These are phyloP conservation scores for Babesia gibsoni DNA, from an alignment of 169 alveolate species.

Conservation along the genomic window DNA sequence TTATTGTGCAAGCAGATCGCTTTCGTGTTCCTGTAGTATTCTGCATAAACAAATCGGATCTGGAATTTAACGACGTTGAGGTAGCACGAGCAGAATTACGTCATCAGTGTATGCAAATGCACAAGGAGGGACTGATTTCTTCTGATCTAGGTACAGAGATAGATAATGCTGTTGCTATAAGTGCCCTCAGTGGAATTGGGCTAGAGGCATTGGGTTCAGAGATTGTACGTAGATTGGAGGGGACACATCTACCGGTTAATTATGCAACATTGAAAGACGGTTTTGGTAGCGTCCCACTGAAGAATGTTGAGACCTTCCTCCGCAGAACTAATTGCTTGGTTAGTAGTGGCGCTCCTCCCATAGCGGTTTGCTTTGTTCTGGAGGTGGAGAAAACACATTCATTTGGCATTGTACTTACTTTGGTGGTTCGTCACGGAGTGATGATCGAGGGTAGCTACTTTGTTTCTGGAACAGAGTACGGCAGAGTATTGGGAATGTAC, in stretches of 20 bases:
- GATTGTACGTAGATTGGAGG: constrained; percentile 19
- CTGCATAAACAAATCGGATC: constrained; percentile 74
- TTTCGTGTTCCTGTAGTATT: constrained; percentile 72
- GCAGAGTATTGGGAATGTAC: constrained; percentile 67
- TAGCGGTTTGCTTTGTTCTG: constrained; percentile 68
- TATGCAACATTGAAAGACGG: background rate
- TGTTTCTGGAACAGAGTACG: constrained; percentile 78
- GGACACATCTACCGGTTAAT: constrained; percentile 51
- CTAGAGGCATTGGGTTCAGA: constrained; percentile 33
- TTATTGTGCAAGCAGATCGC: constrained; percentile 75
- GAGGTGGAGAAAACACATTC: constrained; percentile 68
- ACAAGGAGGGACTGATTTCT: constrained; percentile 51
- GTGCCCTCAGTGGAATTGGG: constrained; percentile 65
- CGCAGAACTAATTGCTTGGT: constrained; percentile 70
- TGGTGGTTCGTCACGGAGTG: constrained; percentile 70
- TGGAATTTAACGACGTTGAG: constrained; percentile 57
- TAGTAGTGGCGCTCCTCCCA: constrained; percentile 62
- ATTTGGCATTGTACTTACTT: constrained; percentile 65
- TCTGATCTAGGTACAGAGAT: constrained; percentile 54
- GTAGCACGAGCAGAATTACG: constrained; percentile 70
- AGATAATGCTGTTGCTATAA: constrained; percentile 62
- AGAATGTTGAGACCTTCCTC: constrained; percentile 43
- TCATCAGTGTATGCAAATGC: constrained; percentile 58
- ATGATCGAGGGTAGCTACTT: constrained; percentile 74
- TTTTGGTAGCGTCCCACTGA: constrained; percentile 40